Percentiles rank a stretch among this genome's conserved stretches.
Conservation (phyloP, 202 grass and related monocot genomes). For the Alloteropsis angusta region DNA sequence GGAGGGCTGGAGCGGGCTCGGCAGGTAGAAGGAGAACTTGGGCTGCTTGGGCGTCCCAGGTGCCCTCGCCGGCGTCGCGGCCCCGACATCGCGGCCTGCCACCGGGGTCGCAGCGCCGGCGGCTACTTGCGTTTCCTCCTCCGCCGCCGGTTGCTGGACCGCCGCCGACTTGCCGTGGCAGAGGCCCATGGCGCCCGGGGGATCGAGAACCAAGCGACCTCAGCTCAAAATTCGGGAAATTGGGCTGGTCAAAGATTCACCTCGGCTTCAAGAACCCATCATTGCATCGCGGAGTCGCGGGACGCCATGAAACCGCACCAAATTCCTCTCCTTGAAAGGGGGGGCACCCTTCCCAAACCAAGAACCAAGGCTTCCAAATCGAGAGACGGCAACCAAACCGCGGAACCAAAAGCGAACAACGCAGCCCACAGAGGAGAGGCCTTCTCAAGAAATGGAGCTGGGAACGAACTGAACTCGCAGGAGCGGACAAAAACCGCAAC, state of each 20-base stretch:
- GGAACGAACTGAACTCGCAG: neutral
- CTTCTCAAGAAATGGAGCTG: neutral
- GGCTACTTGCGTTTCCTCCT: conserved; percentile 23
- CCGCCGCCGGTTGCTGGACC: conserved; percentile 33
- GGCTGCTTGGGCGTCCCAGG: conserved; percentile 55
- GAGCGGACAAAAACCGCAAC: neutral
- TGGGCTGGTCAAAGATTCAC: conserved; percentile 2
- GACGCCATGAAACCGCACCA: neutral
- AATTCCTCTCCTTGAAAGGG: neutral
- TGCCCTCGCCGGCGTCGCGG: conserved; percentile 12
- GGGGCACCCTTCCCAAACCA: neutral
- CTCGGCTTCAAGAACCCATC: conserved; percentile 12
- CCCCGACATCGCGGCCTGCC: neutral
- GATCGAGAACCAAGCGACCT: conserved; percentile 21
- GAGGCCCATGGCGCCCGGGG: conserved; percentile 60
- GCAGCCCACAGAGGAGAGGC: neutral
- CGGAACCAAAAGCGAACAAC: neutral
- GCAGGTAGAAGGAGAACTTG: conserved; percentile 89
- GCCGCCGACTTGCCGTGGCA: conserved; percentile 58
- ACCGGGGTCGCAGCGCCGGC: neutral
- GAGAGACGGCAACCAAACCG: neutral
- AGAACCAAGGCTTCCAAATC: neutral
- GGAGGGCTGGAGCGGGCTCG: conserved; percentile 72
- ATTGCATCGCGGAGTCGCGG: neutral
- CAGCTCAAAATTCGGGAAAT: neutral